Percentiles rank a stretch among this genome's conserved stretches.
These are phyloP conservation scores for Colletotrichum liriopes DNA, from an alignment of 2,329 filamentous ascomycete genomes.

Conservation along the genomic window DNA sequence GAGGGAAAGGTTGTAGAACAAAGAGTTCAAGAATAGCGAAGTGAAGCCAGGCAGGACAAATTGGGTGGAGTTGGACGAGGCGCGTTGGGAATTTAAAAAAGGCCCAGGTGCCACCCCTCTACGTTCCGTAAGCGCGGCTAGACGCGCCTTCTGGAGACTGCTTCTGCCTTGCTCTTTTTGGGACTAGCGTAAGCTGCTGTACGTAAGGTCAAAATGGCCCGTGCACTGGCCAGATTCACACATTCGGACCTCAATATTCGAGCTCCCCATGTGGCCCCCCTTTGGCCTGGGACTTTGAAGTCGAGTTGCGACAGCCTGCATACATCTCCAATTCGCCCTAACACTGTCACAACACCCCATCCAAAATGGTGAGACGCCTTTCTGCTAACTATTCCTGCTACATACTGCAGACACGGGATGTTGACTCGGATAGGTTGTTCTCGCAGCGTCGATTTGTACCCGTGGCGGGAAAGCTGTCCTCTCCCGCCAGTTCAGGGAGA, in stretches of 20 bases:
- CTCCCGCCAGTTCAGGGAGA: constrained; percentile 97
- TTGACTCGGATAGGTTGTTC: constrained; percentile 81
- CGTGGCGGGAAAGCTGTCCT: constrained; percentile 98
- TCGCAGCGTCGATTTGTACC: constrained; percentile 99
- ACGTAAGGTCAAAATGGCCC: constrained; percentile 38
- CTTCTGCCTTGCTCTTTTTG: constrained; percentile 20
- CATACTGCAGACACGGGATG: constrained; percentile 3
- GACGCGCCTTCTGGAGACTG: constrained; percentile 26
- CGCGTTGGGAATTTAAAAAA: constrained; percentile 42
- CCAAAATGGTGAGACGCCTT: constrained; percentile 41
- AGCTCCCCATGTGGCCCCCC: constrained; percentile 40
- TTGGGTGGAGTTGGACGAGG: constrained; percentile 31
- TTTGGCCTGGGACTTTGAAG: constrained; percentile 31
- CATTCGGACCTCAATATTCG: constrained; percentile 44
- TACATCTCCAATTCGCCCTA: constrained; percentile 36
- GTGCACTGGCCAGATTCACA: constrained; percentile 46
- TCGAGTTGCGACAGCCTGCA: constrained; percentile 40
- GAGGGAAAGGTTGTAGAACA: constrained; percentile 16
- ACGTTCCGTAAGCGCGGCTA: constrained; percentile 31
- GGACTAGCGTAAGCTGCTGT: constrained; percentile 18
- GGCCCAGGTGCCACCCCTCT: constrained; percentile 31
- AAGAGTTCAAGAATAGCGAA: constrained; percentile 22
- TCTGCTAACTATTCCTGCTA: neutral
- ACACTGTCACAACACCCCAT: constrained; percentile 21
- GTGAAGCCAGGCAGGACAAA: constrained; percentile 1